These are phyloP conservation scores for Aquanectria penicillioides DNA, from an alignment of 2,329 filamentous ascomycete genomes.

Conservation along the genomic window DNA sequence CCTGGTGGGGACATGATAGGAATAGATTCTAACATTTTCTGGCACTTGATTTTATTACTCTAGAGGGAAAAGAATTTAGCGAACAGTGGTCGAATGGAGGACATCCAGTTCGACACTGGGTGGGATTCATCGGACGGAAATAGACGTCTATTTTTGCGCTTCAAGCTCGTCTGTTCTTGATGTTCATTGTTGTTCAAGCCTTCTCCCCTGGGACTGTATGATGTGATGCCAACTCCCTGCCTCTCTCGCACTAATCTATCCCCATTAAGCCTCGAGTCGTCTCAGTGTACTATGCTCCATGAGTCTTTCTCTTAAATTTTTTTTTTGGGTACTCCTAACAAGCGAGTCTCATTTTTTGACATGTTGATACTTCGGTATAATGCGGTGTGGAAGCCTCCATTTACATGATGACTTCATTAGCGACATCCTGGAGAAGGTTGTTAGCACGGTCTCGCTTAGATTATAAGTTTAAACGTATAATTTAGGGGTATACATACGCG, in stretches of 20 bases:
- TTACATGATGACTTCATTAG: conserved; percentile 93
- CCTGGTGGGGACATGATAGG: background rate
- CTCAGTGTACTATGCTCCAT: conserved; percentile 14
- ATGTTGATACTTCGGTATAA: conserved; percentile 3
- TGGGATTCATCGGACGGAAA: conserved; percentile 23
- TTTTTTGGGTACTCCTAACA: too few relatives aligned
- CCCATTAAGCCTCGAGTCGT: conserved; percentile 21
- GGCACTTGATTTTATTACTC: conserved; percentile 1
- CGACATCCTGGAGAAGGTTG: conserved; percentile 73
- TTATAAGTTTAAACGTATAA: background rate
- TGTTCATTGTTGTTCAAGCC: background rate
- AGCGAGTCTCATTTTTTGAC: background rate
- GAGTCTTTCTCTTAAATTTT: conserved; percentile 16
- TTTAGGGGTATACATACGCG: conserved; percentile 68
- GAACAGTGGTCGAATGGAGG: background rate
- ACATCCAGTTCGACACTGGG: background rate
- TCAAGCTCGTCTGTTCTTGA: conserved; percentile 14
- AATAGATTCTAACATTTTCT: conserved; percentile 8
- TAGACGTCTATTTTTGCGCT: conserved; percentile 25
- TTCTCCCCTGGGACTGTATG: background rate
- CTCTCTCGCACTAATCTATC: background rate
- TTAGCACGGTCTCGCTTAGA: conserved; percentile 36
- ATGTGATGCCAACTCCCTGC: background rate
- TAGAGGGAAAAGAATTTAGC: conserved; percentile 8
- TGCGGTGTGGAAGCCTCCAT: background rate